Base-by-base conservation (phyloP, 1,139 yeast genomes). In the Candida mesenterica region DNA sequence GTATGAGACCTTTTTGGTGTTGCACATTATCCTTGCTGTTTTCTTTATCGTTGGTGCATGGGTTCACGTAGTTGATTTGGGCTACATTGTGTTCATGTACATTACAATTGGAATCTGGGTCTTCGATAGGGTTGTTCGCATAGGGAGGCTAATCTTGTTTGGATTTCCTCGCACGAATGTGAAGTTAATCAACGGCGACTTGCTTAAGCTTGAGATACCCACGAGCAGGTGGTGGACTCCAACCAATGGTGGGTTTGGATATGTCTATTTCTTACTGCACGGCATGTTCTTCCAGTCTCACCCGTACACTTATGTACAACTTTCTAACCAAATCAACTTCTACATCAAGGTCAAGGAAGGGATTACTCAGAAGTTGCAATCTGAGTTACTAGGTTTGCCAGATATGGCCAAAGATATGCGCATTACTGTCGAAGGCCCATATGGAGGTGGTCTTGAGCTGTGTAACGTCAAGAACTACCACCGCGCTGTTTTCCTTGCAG, bases 241-340 rank as follows among this genome's bases (percentile, higher is more conserved):
- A 1, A 49, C 58, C 29, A 74, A 77, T 7, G 80, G 79, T 28
- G 73, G 77, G 1, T 77, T 74, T 49, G 79, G 75, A 0, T 76
- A 68, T 38, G 57, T 76, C 26, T 66, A 72, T 42, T 74, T 76
- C 49, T 37, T 72, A 23, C 50, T 58, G 9, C 55, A 53, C 17
- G 35, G 41, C n/a, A 49, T 56, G 19, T 66, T 65, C 49, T 65
- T 61, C 61, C 72, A 66, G 46, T 65, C 71, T 0, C 73, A 68
- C 45, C 72, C 72, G 4, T 68, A 68, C 46, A 63, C 72, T 0
- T 54, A 49, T 35, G 38, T 49, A 10, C 49, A 46, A 18, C 37
- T 38, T 20, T 36, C 39, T 4, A 53, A 53, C 23, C 64, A 64
- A 12, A 57, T 64, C 12, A 53, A 59, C 1, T 51, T 65, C 32